These are phyloP conservation scores for Skeletonema potamos DNA, from an alignment of 108 stramenopile genomes.

Conservation along the genomic window DNA sequence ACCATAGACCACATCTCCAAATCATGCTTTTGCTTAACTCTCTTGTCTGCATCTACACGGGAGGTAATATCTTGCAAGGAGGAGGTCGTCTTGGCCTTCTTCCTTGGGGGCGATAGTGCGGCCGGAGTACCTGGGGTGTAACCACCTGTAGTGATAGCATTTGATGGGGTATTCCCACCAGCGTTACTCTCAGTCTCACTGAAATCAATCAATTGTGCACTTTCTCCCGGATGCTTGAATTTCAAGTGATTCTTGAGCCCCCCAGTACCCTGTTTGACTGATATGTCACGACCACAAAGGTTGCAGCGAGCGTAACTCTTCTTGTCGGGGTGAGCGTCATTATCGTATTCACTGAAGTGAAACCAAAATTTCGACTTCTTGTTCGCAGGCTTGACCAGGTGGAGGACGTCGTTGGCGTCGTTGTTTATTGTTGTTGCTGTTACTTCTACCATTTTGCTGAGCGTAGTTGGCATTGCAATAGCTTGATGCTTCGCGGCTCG, in stretches of 20 bases:
- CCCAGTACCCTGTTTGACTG: slow-evolving; percentile 33
- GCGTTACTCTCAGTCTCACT: neutral
- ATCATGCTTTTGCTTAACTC: slow-evolving; percentile 18
- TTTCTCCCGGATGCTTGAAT: slow-evolving; percentile 11
- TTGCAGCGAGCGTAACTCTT: slow-evolving; percentile 10
- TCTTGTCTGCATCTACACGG: neutral
- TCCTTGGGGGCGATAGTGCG: neutral
- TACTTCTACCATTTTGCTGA: neutral
- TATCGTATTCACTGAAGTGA: slow-evolving; percentile 22
- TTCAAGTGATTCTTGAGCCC: slow-evolving; percentile 29
- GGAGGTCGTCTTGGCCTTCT: neutral
- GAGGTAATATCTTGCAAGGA: neutral
- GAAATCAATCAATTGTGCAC: neutral
- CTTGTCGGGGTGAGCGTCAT: slow-evolving; percentile 22
- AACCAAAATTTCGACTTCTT: slow-evolving; percentile 21
- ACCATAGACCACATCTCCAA: slow-evolving; percentile 29
- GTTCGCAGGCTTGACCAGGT: slow-evolving; percentile 17
- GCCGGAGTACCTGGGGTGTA: neutral
- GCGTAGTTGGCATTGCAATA: neutral
- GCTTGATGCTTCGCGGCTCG: too few relatives aligned
- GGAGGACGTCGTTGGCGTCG: too few relatives aligned
- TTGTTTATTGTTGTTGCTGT: too few relatives aligned
- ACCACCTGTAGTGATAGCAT: neutral
- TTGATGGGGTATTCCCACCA: neutral
- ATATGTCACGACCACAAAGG: slow-evolving; percentile 28